phyloP scores from a whole-genome alignment of 2,329 filamentous ascomycete genomes.

The Curvularia sp. region DNA sequence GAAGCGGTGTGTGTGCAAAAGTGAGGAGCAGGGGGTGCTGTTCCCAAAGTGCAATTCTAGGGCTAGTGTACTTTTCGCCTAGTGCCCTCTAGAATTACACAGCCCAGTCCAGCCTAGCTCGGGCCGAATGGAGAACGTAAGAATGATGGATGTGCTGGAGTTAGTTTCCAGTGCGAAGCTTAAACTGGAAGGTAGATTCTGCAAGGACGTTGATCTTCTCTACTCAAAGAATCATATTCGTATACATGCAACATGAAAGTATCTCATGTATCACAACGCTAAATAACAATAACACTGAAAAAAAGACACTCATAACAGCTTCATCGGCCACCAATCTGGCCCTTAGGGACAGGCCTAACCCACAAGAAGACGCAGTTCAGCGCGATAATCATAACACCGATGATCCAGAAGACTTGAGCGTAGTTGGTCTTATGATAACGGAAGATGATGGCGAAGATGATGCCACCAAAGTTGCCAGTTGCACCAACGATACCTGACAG shows the following conservation, averaged over 20 bases:
- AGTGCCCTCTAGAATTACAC: not conserved
- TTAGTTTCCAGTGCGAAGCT: not conserved
- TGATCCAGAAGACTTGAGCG: slow-evolving; percentile 77
- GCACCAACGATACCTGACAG: slow-evolving; percentile 82
- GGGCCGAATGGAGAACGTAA: not conserved
- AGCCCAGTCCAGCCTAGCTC: too few relatives aligned
- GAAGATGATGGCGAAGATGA: slow-evolving; percentile 85
- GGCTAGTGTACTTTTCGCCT: slow-evolving; percentile 6
- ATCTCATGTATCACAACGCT: slow-evolving; percentile 11
- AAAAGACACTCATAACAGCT: not conserved
- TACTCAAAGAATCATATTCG: not conserved
- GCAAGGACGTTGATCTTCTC: not conserved
- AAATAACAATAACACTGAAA: slow-evolving; percentile 1
- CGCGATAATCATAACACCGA: slow-evolving; percentile 75
- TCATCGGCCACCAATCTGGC: slow-evolving; percentile 58
- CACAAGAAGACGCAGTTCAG: slow-evolving; percentile 72
- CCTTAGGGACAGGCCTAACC: slow-evolving; percentile 66
- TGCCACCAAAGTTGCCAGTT: slow-evolving; percentile 82
- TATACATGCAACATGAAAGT: slow-evolving; percentile 4
- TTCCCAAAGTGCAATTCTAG: slow-evolving; percentile 14
- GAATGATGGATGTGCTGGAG: not conserved
- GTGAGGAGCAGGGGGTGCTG: not conserved
- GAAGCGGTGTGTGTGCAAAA: slow-evolving; percentile 7
- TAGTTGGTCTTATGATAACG: slow-evolving; percentile 75
- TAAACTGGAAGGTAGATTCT: not conserved